Base-by-base conservation (phyloP, 139 green algal genomes). In the Chlamydomonas asymmetrica region DNA sequence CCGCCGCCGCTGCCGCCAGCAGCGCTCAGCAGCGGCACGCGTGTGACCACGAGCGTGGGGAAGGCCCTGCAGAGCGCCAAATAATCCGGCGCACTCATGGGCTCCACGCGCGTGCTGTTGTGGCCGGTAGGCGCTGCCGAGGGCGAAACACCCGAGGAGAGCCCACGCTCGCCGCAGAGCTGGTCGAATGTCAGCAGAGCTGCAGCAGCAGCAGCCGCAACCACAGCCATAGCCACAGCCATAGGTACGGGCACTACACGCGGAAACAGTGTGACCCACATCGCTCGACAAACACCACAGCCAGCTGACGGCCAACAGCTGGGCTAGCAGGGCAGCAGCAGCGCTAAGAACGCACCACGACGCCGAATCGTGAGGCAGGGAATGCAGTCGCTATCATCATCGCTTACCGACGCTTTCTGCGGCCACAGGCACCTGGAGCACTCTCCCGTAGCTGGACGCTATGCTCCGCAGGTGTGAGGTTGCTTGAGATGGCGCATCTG, bases 181-280 rank as follows among this genome's bases (percentile, higher is more conserved):
- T 96, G 87, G 5, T 90, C 54, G 79, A 97, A 97, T 0, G 80
- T 78, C 63, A 96, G 91, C 25, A 73, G 82, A n/a, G 88, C 82
- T 45, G 71, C 73, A 41, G 22, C 80, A 29, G 61, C 37, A 71
- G 39, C 27, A 40, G 37, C 16, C 39, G 4, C 10, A 9, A n/a
- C 23, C 38, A 41, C 34, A 31, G 7, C n/a, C n/a, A n/a, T n/a
- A 31, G 41, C 20, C 16, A 20, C 0, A n/a, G 25, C 10, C 0
- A 25, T 5, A 41, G 48, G 43, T 39, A 61, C 32, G 31, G 25
- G 8, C 37, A n/a, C 65, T 73, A 59, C 40, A 22, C 27, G n/a
- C 27, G 29, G 32, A 10, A 60, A 16, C 41, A 61, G 48, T 32
- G 49, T 18, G 40, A 73, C 8, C 20, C 40, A n/a, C 59, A 39